Evolutionary conservation across 768 basidiomycete genomes (phyloP).

Genomic region (Fomitopsis serialis): DNA sequence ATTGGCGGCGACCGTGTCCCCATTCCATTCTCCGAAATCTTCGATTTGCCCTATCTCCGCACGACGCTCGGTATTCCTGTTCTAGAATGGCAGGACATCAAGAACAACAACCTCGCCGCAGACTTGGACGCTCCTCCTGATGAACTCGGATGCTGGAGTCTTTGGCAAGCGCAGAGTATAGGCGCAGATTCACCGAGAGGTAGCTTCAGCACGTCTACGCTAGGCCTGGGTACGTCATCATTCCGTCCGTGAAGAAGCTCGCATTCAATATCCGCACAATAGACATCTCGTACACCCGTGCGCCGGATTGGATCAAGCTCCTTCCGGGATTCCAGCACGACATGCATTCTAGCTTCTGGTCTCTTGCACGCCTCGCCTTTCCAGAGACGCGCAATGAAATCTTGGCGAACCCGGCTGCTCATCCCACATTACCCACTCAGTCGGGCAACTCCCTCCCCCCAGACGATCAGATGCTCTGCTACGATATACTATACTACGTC

Average conservation of each 20-base stretch:
- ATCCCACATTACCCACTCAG: constrained; percentile 16
- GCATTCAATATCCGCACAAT: not conserved
- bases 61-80: constrained; percentile 21
- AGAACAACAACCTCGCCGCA: constrained; percentile 19
- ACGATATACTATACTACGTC: constrained; percentile 31
- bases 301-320: constrained; percentile 23
- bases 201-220: constrained; percentile 13
- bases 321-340: constrained; percentile 23
- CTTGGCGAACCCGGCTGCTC: constrained; percentile 11
- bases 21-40: constrained; percentile 31
- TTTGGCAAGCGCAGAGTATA: constrained; percentile 24
- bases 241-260: not conserved
- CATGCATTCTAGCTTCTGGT: constrained; percentile 24
- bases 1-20: constrained; percentile 24
- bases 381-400: constrained; percentile 18
- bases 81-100: constrained; percentile 36
- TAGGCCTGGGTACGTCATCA: constrained; percentile 22
- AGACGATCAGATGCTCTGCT: constrained; percentile 31
- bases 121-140: constrained; percentile 15
- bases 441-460: constrained; percentile 18
- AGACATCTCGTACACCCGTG: constrained; percentile 30
- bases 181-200: constrained; percentile 14
- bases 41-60: constrained; percentile 30
- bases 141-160: constrained; percentile 36
- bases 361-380: constrained; percentile 25